A percentile compares a stretch with the other conserved stretches of the same genome.
Evolutionary conservation across 306 rosid species (phyloP).

Genomic region (Castanospermum australe): DNA sequence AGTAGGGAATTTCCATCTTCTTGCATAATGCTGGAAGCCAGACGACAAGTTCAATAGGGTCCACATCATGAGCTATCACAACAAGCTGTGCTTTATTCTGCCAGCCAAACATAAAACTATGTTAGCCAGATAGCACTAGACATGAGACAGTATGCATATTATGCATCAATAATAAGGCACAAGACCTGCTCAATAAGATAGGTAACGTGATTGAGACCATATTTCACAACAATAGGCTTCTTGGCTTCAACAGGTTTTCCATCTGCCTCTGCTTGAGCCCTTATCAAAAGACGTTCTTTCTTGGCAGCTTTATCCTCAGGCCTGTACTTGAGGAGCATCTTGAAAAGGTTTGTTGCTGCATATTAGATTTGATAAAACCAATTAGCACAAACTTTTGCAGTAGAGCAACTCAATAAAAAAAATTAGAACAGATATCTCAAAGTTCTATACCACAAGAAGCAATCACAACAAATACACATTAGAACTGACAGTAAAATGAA

Average conservation of each 20-base stretch:
- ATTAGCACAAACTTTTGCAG: neutral
- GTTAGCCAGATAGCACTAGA: neutral
- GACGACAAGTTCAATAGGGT: constrained; percentile 77
- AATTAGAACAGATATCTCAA: neutral
- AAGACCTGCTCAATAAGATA: constrained; percentile 72
- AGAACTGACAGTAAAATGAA: neutral
- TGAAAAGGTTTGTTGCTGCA: constrained; percentile 72
- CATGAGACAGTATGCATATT: no score
- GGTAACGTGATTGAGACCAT: constrained; percentile 81
- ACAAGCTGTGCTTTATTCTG: constrained; percentile 82
- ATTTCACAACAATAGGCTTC: constrained; percentile 77
- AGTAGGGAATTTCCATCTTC: constrained; percentile 83
- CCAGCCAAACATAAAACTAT: neutral
- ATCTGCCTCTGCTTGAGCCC: constrained; percentile 76
- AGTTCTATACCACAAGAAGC: neutral
- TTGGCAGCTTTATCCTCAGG: constrained; percentile 80
- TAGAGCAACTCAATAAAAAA: neutral
- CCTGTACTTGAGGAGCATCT: constrained; percentile 78
- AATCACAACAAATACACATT: neutral
- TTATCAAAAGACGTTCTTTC: constrained; percentile 72
- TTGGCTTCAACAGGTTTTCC: constrained; percentile 62
- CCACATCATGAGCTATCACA: constrained; percentile 84
- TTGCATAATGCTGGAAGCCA: constrained; percentile 87
- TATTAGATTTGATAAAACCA: neutral
- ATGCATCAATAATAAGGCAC: neutral